Base-by-base conservation (phyloP, 768 basidiomycete genomes). In the Mycena maculata region DNA sequence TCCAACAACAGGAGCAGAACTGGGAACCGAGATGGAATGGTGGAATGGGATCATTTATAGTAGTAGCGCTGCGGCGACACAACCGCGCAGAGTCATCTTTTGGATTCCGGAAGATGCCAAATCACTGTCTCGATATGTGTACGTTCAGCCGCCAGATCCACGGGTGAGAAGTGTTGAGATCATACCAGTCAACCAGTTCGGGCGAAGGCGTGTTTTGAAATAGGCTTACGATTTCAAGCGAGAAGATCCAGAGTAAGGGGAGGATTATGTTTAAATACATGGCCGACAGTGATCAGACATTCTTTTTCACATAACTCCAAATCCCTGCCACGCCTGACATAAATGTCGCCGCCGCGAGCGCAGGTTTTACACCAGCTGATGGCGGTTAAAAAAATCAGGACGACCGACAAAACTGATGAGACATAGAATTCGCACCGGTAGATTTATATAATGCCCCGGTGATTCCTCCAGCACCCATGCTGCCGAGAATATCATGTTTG, bases 301-400 rank as follows among this genome's bases (percentile, higher is more conserved):
- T 90, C 82, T 87, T 90, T 87, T 99, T 99, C 82, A 95, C 88
- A 83, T 90, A 92, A 81, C 95, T 94, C 97, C 97, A 99, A 65
- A 89, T 83, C 63, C 96, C 96, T 66, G 97, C 96, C 77, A 90
- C 84, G 72, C 90, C 92, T 72, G 95, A 95, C 80, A 96, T 92
- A 72, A 98, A 80, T 55, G 92, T 92, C 62, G 95, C 95, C 71
- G 96, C 93, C 64, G 92, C 92, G 60, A 96, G 81, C 69, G 94
- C 94, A 72, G 96, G 95, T 78, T 85, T 90, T 64, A 98, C 86
- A 69, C 97, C 97, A 82, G 97, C 97, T 99, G 81, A 76, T 77
- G 78, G 76, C 73, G 71, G 73, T 71, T 36, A 36, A 36, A 73
- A 81, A 77, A 76, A 74, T 82, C 78, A 80, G 75, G 79, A 73